Evolutionary conservation across 2,329 filamentous ascomycete species (phyloP).

Genomic region (Pseudogymnoascus sp.): DNA sequence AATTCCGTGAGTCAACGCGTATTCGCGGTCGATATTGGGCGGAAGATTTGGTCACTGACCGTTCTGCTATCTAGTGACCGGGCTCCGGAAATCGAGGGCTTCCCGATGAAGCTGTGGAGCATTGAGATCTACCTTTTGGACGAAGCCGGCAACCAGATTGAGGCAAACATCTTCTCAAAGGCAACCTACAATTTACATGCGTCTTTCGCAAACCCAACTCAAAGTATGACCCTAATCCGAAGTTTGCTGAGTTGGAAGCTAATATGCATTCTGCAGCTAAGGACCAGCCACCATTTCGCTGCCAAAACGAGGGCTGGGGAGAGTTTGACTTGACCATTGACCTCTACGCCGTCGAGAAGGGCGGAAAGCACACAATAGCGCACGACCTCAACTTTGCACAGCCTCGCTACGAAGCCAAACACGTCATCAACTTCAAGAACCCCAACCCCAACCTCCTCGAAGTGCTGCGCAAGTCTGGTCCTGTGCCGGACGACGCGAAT

Average conservation of each 20-base stretch:
- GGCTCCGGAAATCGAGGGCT: slow-evolving; percentile 73
- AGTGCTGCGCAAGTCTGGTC: slow-evolving; percentile 72
- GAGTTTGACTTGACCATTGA: slow-evolving; percentile 94
- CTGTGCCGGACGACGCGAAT: slow-evolving; percentile 66
- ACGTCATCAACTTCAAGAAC: slow-evolving; percentile 82
- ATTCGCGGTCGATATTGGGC: slow-evolving; percentile 28
- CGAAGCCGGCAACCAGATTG: slow-evolving; percentile 74
- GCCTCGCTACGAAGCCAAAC: slow-evolving; percentile 73
- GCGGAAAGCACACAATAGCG: slow-evolving; percentile 65
- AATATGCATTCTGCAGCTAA: slow-evolving; percentile 48
- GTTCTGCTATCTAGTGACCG: slow-evolving; percentile 54
- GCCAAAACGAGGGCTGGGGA: slow-evolving; percentile 93
- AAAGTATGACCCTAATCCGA: slow-evolving; percentile 55
- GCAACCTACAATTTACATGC: slow-evolving; percentile 90
- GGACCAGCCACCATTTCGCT: slow-evolving; percentile 77
- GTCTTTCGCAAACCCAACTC: slow-evolving; percentile 78
- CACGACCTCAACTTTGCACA: slow-evolving; percentile 92
- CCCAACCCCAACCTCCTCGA: slow-evolving; percentile 79
- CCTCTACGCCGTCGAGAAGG: slow-evolving; percentile 77
- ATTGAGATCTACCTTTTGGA: slow-evolving; percentile 80
- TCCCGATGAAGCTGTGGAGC: slow-evolving; percentile 88
- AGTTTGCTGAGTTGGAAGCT: slow-evolving; percentile 9
- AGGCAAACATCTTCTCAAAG: slow-evolving; percentile 83
- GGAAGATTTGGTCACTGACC: slow-evolving; percentile 17
- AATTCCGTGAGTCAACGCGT: slow-evolving; percentile 38